Evolutionary conservation across 2,329 filamentous ascomycete species (phyloP).

Genomic region (Ophiocordyceps sinensis): DNA sequence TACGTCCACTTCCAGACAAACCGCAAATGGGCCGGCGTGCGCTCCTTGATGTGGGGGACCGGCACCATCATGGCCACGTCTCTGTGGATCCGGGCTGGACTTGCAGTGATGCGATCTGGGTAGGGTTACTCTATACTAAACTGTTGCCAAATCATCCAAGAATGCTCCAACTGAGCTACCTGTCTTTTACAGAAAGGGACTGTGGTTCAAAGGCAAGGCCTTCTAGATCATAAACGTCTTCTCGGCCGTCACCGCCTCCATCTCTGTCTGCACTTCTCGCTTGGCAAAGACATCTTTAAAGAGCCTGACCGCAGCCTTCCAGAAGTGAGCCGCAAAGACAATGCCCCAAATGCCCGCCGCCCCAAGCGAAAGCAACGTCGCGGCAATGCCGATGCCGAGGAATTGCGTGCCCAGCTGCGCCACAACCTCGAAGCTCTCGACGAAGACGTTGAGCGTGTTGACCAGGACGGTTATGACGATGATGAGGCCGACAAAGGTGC

Average conservation of each 20-base stretch:
- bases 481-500: neutral
- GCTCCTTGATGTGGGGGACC: slow-evolving; percentile 5
- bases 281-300: neutral
- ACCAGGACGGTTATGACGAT: neutral
- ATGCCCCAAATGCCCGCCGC: neutral
- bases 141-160: too few species aligned
- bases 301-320: neutral
- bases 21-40: slow-evolving; percentile 18
- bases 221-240: too few species aligned
- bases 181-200: too few species aligned
- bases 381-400: neutral
- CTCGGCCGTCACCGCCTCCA: too few species aligned
- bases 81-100: too few species aligned
- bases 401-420: neutral
- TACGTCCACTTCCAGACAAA: slow-evolving; percentile 28
- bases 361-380: neutral
- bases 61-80: too few species aligned
- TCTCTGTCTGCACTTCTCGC: too few species aligned
- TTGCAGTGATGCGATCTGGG: too few species aligned
- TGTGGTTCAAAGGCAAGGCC: too few species aligned
- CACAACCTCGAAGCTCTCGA: too few species aligned
- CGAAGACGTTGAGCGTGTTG: neutral
- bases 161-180: too few species aligned
- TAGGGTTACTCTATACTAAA: too few species aligned
- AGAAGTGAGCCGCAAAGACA: neutral